phyloP scores from a whole-genome alignment of 176 grass and related monocot species.

The Lolium rigidum region DNA sequence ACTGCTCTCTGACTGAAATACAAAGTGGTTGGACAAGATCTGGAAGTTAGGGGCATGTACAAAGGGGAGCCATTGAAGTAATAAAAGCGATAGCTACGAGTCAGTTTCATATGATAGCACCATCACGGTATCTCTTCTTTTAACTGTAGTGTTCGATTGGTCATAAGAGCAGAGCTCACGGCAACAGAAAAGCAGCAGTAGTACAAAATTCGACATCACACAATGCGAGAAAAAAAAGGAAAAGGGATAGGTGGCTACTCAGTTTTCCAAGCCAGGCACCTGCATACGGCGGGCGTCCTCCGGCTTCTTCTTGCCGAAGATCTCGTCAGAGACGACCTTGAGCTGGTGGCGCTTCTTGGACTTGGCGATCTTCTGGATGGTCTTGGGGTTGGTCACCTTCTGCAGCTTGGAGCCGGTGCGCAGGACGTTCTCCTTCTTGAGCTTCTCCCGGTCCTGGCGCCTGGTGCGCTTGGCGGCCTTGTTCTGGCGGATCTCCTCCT shows the following conservation, averaged over 20 bases:
- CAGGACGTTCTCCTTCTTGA: conserved; percentile 84
- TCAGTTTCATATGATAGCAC: too few species aligned
- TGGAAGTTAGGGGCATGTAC: too few species aligned
- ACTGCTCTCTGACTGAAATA: too few species aligned
- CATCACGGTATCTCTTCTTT: too few species aligned
- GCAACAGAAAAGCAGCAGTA: conserved; percentile 7
- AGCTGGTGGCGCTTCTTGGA: conserved; percentile 84
- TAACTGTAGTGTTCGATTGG: background rate
- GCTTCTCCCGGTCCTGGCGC: conserved; percentile 92
- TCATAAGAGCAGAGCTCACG: conserved; percentile 14
- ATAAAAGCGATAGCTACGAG: too few species aligned
- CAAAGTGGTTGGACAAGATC: too few species aligned
- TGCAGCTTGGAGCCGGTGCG: conserved; percentile 84
- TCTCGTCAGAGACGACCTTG: conserved; percentile 80
- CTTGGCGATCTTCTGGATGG: conserved; percentile 94
- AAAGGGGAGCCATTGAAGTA: too few species aligned
- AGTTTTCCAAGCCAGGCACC: conserved; percentile 52
- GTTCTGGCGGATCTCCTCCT: conserved; percentile 86
- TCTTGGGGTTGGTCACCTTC: conserved; percentile 92
- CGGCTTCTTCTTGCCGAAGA: conserved; percentile 60
- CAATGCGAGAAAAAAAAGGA: background rate
- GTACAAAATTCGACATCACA: conserved; percentile 27
- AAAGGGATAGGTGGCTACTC: background rate
- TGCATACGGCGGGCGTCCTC: conserved; percentile 52
- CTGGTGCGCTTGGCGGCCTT: conserved; percentile 81